Evolutionary conservation across 2,329 filamentous ascomycete genomes (phyloP).

Genomic region (Alternaria atra): DNA sequence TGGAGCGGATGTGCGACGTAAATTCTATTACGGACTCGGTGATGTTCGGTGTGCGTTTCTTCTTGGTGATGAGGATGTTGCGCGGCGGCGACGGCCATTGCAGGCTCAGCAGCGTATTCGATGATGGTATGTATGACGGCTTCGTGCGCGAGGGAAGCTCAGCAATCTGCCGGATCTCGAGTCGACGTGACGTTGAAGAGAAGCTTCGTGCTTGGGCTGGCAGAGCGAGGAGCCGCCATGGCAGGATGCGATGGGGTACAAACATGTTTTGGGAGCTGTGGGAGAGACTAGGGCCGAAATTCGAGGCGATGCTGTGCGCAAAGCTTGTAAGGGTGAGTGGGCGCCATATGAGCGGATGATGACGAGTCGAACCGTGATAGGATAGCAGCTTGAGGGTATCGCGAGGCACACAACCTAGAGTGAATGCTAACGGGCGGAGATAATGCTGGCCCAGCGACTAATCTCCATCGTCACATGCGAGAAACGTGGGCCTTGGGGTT

Average conservation of each 20-base stretch:
- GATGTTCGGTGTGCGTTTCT: constrained; percentile 66
- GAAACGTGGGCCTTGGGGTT: neutral
- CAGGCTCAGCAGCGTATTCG: constrained; percentile 69
- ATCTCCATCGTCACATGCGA: constrained; percentile 25
- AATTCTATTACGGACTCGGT: constrained; percentile 67
- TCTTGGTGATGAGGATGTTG: constrained; percentile 75
- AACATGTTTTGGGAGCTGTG: constrained; percentile 25
- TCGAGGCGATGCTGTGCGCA: constrained; percentile 18
- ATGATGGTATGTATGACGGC: constrained; percentile 60
- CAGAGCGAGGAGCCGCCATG: constrained; percentile 30
- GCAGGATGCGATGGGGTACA: constrained; percentile 33
- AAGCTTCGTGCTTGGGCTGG: constrained; percentile 29
- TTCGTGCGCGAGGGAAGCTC: constrained; percentile 47
- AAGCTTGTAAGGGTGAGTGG: constrained; percentile 11
- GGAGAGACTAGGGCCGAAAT: constrained; percentile 7
- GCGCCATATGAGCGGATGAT: constrained; percentile 24
- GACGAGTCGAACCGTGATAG: constrained; percentile 7
- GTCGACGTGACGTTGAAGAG: constrained; percentile 34
- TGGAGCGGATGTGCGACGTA: constrained; percentile 74
- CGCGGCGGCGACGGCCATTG: constrained; percentile 74
- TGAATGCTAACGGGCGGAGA: constrained; percentile 21
- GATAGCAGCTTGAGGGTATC: neutral
- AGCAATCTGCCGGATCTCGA: constrained; percentile 39
- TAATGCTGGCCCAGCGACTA: neutral
- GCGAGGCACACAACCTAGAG: constrained; percentile 1